Evolutionary conservation across 495 filamentous ascomycete genomes (phyloP), one percentile per base, ranked within the genome.

Genomic region (Acidiella bohemica): DNA sequence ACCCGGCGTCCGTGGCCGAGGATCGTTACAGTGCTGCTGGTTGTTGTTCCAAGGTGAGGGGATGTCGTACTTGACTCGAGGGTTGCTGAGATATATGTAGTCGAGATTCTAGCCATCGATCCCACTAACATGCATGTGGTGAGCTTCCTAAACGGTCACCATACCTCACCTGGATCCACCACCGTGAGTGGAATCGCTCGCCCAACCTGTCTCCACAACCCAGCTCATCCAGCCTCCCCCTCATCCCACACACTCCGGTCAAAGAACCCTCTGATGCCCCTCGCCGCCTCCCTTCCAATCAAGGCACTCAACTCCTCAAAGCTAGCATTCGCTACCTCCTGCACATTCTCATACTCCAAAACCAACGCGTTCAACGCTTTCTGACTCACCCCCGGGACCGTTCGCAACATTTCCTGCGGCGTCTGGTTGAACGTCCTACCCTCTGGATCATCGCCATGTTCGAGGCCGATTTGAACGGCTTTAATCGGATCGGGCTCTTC

Each of bases 401-500:
- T 68, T 8, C 80, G 65, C 41, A 97, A 58, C 83, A 97, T 93
- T 59, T 97, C 92, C 62, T 86, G 75, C 6, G 79, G 73, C 17
- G 71, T 64, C 46, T 73, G 73, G 46, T 75, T 80, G 53, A 80
- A 80, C 17, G 55, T 69, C 31, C 70, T 63, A 67, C 81, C 57
- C 36, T 64, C 61, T 57, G 66, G 66, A 47, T 76, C 72, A 32
- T 75, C 71, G 10, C 62, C 58, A 5, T 70, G 63, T 39, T 84
- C 81, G 2, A 96, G 63, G 0, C 90, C 90, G 12, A 84, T 71
- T 36, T 81, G 72, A 3, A 93, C 83, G 2, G 92, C 90, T 3
- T 72, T 75, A 17, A 93, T 69, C 11, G 92, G 92, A 57, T 97
- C 84, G 1, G 90, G 92, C 62, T 97, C 90, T 3, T 78, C 66